A percentile compares a stretch with the other conserved stretches of the same genome.
Evolutionary conservation across 371 early-diverging fungal species (phyloP).

Genomic region (Entomophthora muscae): DNA sequence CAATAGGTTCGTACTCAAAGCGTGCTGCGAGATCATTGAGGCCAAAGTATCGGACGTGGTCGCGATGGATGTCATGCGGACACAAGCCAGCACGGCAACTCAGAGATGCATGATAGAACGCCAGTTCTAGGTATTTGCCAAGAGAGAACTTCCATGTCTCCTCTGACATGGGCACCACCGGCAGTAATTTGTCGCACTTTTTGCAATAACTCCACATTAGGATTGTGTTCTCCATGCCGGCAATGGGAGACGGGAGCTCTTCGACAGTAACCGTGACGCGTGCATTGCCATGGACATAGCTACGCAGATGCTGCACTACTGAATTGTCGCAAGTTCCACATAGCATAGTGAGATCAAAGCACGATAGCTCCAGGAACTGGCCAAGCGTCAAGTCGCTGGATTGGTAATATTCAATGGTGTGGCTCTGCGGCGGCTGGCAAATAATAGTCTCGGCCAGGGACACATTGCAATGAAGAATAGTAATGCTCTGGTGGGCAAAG

Average conservation of each 20-base stretch:
- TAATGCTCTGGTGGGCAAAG: slow-evolving; percentile 43
- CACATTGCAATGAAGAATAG: slow-evolving; percentile 50
- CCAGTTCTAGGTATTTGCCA: slow-evolving; percentile 84
- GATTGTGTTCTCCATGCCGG: slow-evolving; percentile 54
- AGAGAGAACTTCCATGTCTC: slow-evolving; percentile 83
- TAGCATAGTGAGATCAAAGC: slow-evolving; percentile 32
- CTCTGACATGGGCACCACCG: slow-evolving; percentile 56
- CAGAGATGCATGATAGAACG: slow-evolving; percentile 57
- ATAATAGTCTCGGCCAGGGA: slow-evolving; percentile 40
- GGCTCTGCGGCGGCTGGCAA: slow-evolving; percentile 53
- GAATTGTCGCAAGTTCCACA: slow-evolving; percentile 61
- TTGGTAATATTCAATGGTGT: slow-evolving; percentile 62
- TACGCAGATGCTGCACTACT: slow-evolving; percentile 54
- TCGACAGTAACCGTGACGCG: slow-evolving; percentile 59
- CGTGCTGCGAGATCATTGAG: slow-evolving; percentile 48
- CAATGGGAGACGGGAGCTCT: slow-evolving; percentile 18
- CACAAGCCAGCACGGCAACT: slow-evolving; percentile 58
- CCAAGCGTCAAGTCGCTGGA: slow-evolving; percentile 69
- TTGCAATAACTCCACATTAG: slow-evolving; percentile 73
- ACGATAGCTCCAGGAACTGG: slow-evolving; percentile 68
- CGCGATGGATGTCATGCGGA: slow-evolving; percentile 54
- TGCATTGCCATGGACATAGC: slow-evolving; percentile 66
- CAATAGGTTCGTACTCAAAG: slow-evolving; percentile 54
- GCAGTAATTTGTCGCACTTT: slow-evolving; percentile 48
- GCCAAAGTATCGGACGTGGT: slow-evolving; percentile 62